Evolutionary conservation across 305 asterid genomes (phyloP).

Genomic region (Striga hermonthica): DNA sequence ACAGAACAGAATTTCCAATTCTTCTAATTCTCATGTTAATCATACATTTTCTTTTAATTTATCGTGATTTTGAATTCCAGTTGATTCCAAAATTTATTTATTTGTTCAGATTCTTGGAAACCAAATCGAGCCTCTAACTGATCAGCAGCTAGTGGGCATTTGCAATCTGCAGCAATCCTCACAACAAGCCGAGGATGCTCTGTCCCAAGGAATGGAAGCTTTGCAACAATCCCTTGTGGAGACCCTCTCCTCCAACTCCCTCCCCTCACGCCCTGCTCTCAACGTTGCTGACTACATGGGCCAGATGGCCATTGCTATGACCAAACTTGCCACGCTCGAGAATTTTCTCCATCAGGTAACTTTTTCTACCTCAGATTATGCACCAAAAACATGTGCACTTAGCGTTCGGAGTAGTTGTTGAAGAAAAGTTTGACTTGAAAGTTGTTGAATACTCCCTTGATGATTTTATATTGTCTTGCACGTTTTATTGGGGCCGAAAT

Average conservation of each 20-base stretch:
- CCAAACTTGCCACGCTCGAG: slow-evolving; percentile 70
- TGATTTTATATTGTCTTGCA: no score
- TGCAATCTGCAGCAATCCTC: slow-evolving; percentile 84
- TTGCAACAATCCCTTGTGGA: slow-evolving; percentile 77
- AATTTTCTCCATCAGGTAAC: slow-evolving; percentile 79
- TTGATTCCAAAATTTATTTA: background rate
- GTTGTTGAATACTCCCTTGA: no score
- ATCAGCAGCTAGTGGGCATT: slow-evolving; percentile 71
- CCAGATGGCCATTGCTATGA: slow-evolving; percentile 89
- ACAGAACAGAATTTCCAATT: no score
- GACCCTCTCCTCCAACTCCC: slow-evolving; percentile 63
- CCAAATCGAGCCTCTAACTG: slow-evolving; percentile 83
- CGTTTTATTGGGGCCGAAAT: no score
- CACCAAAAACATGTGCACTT: no score
- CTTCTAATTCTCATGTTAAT: no score
- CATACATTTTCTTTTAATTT: no score
- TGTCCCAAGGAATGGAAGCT: slow-evolving; percentile 98
- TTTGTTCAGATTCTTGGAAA: slow-evolving; percentile 62
- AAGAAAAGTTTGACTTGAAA: no score
- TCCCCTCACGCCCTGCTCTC: slow-evolving; percentile 43
- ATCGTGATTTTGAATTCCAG: background rate
- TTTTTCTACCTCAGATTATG: no score
- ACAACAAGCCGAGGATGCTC: slow-evolving; percentile 93
- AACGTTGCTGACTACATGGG: slow-evolving; percentile 82
- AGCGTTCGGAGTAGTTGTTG: no score